Base-by-base conservation (phyloP, 768 basidiomycete species). In the Psilocybe cyanescens region DNA sequence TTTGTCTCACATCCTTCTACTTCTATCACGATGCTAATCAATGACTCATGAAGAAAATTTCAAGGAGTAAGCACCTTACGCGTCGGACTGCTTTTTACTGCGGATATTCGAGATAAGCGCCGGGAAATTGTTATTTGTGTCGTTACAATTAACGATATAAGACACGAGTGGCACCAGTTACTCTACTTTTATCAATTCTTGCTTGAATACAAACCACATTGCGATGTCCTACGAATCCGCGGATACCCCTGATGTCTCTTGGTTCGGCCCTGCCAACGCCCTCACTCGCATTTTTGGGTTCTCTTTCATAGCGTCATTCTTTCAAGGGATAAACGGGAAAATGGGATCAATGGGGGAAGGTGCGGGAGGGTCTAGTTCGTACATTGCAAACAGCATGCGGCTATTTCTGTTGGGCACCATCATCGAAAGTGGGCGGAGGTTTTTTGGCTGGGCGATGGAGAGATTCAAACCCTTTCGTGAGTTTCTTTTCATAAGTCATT, bases 401-500 rank as follows among this genome's bases (percentile, higher is more conserved):
- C 62, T 78, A n/a, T 67, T 78, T 39, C 30, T 78, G 14, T 57
- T 79, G 37, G 78, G 79, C 1, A 73, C 73, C 7, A 58, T 80
- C 31, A 68, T 80, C 5, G 81, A 82, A 60, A 61, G 70, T 33
- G 80, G 78, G 4, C 69, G 81, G 19, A 72, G 78, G 46, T 65
- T 81, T 4, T 76, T 73, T 45, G 70, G 76, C 51, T 79, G 79
- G 79, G 57, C 75, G 2, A 68, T 76, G 37, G 73, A 71, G 39
- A 66, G 75, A 24, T 69, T 72, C 30, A 67, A 64, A 45, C 61
- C 59, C 5, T 66, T 72, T 30, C 71, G 74, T 73, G 57, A 59
- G 74, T 69, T 6, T 30, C 30, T 19, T 19, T 46, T 33, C 5
- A 39, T 19, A 14, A 24, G 24, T 24, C 24, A 0, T 2, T 24